These are phyloP conservation scores for Thermochaetoides dissita DNA, from an alignment of 2,329 filamentous ascomycete genomes.

Conservation along the genomic window DNA sequence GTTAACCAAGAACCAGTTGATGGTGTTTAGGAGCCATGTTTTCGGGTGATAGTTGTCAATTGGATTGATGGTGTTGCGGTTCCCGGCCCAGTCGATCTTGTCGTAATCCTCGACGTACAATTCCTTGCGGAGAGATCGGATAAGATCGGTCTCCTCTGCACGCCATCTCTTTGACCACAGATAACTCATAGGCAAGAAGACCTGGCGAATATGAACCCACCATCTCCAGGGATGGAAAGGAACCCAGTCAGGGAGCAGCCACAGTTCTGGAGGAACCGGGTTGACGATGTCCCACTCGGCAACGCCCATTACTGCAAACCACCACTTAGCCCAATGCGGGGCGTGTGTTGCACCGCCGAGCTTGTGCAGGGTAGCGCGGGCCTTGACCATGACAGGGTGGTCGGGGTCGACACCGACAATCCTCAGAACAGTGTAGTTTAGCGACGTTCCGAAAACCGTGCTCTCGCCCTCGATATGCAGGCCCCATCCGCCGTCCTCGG, in stretches of 20 bases:
- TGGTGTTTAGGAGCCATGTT: conserved; percentile 61
- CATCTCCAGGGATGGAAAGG: conserved; percentile 84
- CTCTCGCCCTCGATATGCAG: conserved; percentile 89
- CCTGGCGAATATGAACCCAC: conserved; percentile 97
- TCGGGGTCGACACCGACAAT: conserved; percentile 73
- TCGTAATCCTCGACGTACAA: conserved; percentile 68
- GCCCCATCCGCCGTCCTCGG: conserved; percentile 91
- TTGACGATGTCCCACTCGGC: conserved; percentile 88
- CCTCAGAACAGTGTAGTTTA: conserved; percentile 76
- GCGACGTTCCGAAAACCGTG: conserved; percentile 73
- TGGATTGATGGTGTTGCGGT: conserved; percentile 70
- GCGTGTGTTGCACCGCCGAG: conserved; percentile 71
- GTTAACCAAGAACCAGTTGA: conserved; percentile 66
- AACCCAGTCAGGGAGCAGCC: conserved; percentile 83
- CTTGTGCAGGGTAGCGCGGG: conserved; percentile 66
- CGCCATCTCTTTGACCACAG: conserved; percentile 74
- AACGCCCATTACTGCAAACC: conserved; percentile 73
- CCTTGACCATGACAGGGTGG: conserved; percentile 73
- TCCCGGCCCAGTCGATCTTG: conserved; percentile 58
- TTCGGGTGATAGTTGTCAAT: conserved; percentile 91
- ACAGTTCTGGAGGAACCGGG: conserved; percentile 82
- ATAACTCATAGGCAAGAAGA: conserved; percentile 88
- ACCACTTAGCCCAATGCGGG: conserved; percentile 96
- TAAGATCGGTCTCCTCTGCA: conserved; percentile 61
- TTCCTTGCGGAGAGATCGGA: conserved; percentile 61